A percentile compares a stretch with the other conserved stretches of the same genome.
Evolutionary conservation across 2,329 filamentous ascomycete species (phyloP).

Genomic region (Verticillium nubilum): DNA sequence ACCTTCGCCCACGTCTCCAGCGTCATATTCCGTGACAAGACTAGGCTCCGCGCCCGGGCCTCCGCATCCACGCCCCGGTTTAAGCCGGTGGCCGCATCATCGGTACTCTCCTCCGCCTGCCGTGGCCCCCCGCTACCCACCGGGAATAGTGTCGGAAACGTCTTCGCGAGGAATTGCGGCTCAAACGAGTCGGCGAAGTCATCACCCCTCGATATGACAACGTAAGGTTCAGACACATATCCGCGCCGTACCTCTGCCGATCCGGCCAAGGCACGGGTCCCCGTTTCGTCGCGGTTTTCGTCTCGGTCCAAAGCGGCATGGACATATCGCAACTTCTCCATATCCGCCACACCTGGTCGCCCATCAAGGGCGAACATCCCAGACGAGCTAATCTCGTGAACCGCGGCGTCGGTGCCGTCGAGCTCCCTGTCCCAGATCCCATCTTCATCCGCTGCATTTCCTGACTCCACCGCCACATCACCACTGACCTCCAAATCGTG

Average conservation of each 20-base stretch:
- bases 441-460: not conserved
- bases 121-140: not conserved
- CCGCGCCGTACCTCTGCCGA: not conserved
- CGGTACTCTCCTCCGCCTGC: not conserved
- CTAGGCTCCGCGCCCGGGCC: too few relatives aligned
- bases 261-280: not conserved
- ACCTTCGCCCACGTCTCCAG: not conserved
- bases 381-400: constrained; percentile 7
- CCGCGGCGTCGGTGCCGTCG: not conserved
- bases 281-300: not conserved
- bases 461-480: too few relatives aligned
- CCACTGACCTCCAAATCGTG: not conserved
- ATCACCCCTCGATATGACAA: not conserved
- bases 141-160: not conserved
- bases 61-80: not conserved
- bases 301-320: not conserved
- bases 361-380: constrained; percentile 5
- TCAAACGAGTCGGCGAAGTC: not conserved
- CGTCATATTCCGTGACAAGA: not conserved
- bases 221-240: too few relatives aligned
- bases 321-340: constrained; percentile 2
- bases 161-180: not conserved
- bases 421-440: not conserved
- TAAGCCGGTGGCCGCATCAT: not conserved
- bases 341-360: constrained; percentile 2